Percentiles rank a stretch among this genome's conserved stretches.
Evolutionary conservation across 768 basidiomycete genomes (phyloP).

Genomic region (Naganishia onofrii): DNA sequence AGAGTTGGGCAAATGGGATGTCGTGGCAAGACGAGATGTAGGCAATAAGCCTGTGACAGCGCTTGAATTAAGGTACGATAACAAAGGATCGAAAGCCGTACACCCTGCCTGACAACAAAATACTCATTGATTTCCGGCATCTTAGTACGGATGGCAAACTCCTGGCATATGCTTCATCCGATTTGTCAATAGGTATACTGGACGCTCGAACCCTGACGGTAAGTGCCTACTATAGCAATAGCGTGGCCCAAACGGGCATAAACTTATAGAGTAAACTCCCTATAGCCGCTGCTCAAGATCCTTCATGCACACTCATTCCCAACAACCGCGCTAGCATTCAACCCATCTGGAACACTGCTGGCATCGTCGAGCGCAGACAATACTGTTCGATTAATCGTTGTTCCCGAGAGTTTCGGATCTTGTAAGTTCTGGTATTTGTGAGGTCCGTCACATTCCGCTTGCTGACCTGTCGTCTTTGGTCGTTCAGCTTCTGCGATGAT

Average conservation of each 20-base stretch:
- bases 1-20: conserved; percentile 68
- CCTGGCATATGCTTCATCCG: conserved; percentile 81
- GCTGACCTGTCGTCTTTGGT: background rate
- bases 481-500: conserved; percentile 11
- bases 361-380: conserved; percentile 90
- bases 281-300: conserved; percentile 81
- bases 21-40: conserved; percentile 67
- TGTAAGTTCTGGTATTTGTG: conserved; percentile 38
- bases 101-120: background rate
- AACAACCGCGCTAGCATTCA: conserved; percentile 83
- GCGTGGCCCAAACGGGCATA: background rate
- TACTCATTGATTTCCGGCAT: background rate
- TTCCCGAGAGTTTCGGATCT: conserved; percentile 57
- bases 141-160: conserved; percentile 75
- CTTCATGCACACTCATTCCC: conserved; percentile 94
- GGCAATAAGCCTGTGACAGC: conserved; percentile 78
- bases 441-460: background rate
- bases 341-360: conserved; percentile 72
- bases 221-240: conserved; percentile 41
- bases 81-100: background rate
- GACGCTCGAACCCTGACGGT: conserved; percentile 77
- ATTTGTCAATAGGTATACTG: conserved; percentile 76
- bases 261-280: background rate
- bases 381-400: conserved; percentile 71
- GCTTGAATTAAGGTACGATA: conserved; percentile 75